phyloP scores from a whole-genome alignment of 2,329 filamentous ascomycete genomes.

The Scedosporium dehoogii region DNA sequence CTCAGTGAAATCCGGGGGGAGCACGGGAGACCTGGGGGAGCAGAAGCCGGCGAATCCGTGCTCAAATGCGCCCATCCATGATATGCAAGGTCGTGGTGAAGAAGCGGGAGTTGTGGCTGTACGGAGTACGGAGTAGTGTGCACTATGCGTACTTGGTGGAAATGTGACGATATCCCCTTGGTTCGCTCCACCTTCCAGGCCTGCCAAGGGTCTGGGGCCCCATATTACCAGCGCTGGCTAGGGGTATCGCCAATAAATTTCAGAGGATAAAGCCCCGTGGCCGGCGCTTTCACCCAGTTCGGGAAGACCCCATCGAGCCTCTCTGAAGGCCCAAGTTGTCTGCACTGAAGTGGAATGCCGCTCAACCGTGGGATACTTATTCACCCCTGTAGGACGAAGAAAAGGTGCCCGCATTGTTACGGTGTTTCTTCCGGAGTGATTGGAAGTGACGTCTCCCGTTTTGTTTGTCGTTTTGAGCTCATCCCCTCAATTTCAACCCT shows the following conservation, averaged over 20 bases:
- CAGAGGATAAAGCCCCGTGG: background rate
- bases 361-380: too few relatives aligned
- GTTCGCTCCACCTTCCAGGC: background rate
- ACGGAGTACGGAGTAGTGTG: too few relatives aligned
- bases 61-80: background rate
- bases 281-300: background rate
- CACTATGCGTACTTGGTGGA: background rate
- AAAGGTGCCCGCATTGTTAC: too few relatives aligned
- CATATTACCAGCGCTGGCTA: too few relatives aligned
- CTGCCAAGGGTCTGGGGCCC: background rate
- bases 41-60: background rate
- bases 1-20: too few relatives aligned
- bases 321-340: background rate
- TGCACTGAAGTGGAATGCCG: background rate
- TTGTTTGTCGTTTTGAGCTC: background rate
- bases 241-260: background rate
- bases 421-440: too few relatives aligned
- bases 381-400: too few relatives aligned
- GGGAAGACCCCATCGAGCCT: background rate
- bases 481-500: too few relatives aligned
- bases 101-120: background rate
- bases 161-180: background rate
- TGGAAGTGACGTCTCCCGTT: background rate
- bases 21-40: too few relatives aligned
- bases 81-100: background rate